phyloP scores from a whole-genome alignment of 192 early-diverging fungal genomes.

The Podila verticillata region DNA sequence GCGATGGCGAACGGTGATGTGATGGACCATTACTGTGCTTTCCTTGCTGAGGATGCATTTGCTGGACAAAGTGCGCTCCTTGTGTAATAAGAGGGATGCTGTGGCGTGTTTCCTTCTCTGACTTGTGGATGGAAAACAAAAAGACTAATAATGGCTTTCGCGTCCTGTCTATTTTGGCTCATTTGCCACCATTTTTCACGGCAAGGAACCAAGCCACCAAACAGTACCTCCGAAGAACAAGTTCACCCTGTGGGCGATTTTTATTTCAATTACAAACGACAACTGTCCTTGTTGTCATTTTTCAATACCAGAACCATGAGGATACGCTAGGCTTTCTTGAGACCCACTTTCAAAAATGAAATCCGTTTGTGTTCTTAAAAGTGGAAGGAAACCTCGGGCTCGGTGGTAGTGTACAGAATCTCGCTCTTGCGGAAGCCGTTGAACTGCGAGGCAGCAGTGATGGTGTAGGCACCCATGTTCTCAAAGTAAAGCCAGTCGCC shows the following conservation, averaged over 20 bases:
- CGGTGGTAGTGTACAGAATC: conserved; percentile 87
- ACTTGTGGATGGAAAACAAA: too few relatives aligned
- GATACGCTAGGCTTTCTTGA: background rate
- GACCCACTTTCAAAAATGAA: conserved; percentile 1
- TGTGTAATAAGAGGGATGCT: too few relatives aligned
- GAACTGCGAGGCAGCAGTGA: conserved; percentile 84
- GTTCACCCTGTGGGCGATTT: background rate
- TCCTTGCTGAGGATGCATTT: too few relatives aligned
- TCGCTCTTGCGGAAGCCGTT: conserved; percentile 88
- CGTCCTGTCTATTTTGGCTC: too few relatives aligned
- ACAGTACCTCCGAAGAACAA: background rate
- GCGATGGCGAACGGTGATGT: too few relatives aligned
- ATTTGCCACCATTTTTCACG: too few relatives aligned
- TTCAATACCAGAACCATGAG: background rate
- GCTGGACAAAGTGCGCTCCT: too few relatives aligned
- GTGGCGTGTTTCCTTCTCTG: too few relatives aligned
- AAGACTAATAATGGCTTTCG: too few relatives aligned
- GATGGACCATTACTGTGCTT: too few relatives aligned
- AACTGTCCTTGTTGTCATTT: conserved; percentile 48
- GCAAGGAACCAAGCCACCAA: too few relatives aligned
- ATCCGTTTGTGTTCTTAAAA: conserved; percentile 23
- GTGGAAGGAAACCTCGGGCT: conserved; percentile 42
- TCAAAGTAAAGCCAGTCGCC: conserved; percentile 97
- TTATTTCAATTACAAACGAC: conserved; percentile 1
- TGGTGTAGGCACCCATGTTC: conserved; percentile 97